These are phyloP conservation scores for Tetracladium setigerum DNA, from an alignment of 495 filamentous ascomycete species.

Conservation along the genomic window DNA sequence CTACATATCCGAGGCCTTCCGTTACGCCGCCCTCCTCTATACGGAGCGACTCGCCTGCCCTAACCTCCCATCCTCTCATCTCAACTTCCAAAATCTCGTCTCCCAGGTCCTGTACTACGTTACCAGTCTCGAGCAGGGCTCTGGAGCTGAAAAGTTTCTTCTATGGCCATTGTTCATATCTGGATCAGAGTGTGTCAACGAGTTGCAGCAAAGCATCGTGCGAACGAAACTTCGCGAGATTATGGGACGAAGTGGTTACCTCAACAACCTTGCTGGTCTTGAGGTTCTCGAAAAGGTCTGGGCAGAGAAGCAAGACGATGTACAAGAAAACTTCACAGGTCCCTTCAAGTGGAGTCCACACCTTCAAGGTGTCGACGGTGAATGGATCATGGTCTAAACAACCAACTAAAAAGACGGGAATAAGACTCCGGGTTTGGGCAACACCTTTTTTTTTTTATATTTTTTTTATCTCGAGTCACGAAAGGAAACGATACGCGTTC, in stretches of 20 bases:
- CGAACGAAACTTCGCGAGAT: conserved; percentile 76
- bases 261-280: conserved; percentile 82
- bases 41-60: conserved; percentile 83
- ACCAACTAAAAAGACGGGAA: background rate
- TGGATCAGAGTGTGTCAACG: conserved; percentile 83
- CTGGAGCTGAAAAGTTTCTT: conserved; percentile 71
- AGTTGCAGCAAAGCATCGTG: conserved; percentile 69
- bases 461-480: too few relatives aligned
- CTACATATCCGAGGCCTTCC: conserved; percentile 78
- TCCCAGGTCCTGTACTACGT: conserved; percentile 75
- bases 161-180: conserved; percentile 92
- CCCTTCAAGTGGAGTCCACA: conserved; percentile 70
- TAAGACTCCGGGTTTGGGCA: too few relatives aligned
- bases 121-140: conserved; percentile 59
- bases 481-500: too few relatives aligned
- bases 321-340: conserved; percentile 26
- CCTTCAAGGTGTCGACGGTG: conserved; percentile 70
- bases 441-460: too few relatives aligned
- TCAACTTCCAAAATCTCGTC: conserved; percentile 78
- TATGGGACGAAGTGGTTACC: conserved; percentile 79
- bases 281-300: conserved; percentile 83
- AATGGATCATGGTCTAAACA: conserved; percentile 75
- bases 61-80: conserved; percentile 61
- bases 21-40: conserved; percentile 83
- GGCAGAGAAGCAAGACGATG: conserved; percentile 38